phyloP scores from a whole-genome alignment of 257 asterid genomes.

The Apocynum venetum region DNA sequence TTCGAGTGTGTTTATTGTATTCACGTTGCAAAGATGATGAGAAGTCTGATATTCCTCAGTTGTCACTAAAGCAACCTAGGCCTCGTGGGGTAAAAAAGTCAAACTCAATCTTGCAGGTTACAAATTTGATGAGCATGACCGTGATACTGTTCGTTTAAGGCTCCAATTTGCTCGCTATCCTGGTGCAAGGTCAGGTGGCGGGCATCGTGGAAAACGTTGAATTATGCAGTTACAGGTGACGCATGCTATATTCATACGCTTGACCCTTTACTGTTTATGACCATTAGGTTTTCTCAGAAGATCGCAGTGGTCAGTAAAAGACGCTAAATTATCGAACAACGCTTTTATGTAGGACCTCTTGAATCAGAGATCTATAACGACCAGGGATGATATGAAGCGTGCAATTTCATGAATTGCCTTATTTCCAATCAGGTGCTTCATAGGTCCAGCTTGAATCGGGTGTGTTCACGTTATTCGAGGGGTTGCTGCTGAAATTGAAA shows the following conservation, averaged over 20 bases:
- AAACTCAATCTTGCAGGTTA: slow-evolving; percentile 77
- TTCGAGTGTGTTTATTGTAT: slow-evolving; percentile 7
- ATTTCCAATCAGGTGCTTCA: background rate
- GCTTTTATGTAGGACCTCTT: slow-evolving; percentile 57
- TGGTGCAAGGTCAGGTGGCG: slow-evolving; percentile 80
- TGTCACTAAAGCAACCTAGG: slow-evolving; percentile 11
- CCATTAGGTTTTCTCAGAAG: slow-evolving; percentile 31
- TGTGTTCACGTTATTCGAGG: slow-evolving; percentile 15
- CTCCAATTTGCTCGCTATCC: slow-evolving; percentile 75
- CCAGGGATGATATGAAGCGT: slow-evolving; percentile 15
- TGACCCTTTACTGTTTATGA: slow-evolving; percentile 33
- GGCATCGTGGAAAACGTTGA: slow-evolving; percentile 67
- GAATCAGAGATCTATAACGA: slow-evolving; percentile 8
- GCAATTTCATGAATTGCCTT: slow-evolving; percentile 12
- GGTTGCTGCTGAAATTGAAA: slow-evolving; percentile 17
- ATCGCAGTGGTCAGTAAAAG: slow-evolving; percentile 14
- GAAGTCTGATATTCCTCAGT: slow-evolving; percentile 11
- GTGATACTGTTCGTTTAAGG: slow-evolving; percentile 52
- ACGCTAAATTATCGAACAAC: slow-evolving; percentile 43
- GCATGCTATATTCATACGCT: slow-evolving; percentile 37
- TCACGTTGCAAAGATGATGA: slow-evolving; percentile 4
- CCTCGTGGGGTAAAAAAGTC: slow-evolving; percentile 29
- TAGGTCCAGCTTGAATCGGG: slow-evolving; percentile 14
- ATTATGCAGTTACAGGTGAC: slow-evolving; percentile 52
- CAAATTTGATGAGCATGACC: slow-evolving; percentile 67